Evolutionary conservation across 306 rosid species (phyloP).

Genomic region (Malus fusca): DNA sequence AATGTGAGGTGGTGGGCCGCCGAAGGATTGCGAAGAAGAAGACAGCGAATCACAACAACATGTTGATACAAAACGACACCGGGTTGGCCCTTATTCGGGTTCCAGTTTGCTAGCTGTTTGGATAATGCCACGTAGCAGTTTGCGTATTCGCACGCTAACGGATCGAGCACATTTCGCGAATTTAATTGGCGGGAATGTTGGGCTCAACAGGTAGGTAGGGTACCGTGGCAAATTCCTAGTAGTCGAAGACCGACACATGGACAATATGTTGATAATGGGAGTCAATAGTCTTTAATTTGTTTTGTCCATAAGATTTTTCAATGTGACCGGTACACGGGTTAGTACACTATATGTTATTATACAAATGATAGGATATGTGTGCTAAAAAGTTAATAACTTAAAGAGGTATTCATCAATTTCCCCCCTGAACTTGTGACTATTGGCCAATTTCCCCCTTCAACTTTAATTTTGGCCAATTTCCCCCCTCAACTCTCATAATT

Average conservation of each 20-base stretch:
- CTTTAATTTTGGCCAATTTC: too few species aligned
- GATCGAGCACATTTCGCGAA: not conserved
- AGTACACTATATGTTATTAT: too few species aligned
- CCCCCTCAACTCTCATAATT: too few species aligned
- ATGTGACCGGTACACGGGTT: too few species aligned
- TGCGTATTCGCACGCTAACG: not conserved
- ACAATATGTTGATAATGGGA: not conserved
- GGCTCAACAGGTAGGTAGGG: not conserved
- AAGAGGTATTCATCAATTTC: too few species aligned
- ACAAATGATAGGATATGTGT: too few species aligned
- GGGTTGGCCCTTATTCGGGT: not conserved
- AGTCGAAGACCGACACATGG: not conserved
- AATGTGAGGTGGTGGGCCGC: conserved; percentile 15
- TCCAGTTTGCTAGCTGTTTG: too few species aligned
- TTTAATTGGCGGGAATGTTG: not conserved
- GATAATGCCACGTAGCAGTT: not conserved
- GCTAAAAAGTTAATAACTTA: too few species aligned
- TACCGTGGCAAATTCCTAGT: not conserved
- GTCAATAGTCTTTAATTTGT: not conserved
- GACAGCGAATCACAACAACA: conserved; percentile 31
- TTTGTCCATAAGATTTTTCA: not conserved
- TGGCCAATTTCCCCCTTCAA: too few species aligned
- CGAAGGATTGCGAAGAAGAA: conserved; percentile 14
- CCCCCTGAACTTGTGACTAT: too few species aligned
- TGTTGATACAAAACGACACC: not conserved